Base-by-base conservation (phyloP, 352 stramenopile genomes). In the Globisporangium megalacanthum region DNA sequence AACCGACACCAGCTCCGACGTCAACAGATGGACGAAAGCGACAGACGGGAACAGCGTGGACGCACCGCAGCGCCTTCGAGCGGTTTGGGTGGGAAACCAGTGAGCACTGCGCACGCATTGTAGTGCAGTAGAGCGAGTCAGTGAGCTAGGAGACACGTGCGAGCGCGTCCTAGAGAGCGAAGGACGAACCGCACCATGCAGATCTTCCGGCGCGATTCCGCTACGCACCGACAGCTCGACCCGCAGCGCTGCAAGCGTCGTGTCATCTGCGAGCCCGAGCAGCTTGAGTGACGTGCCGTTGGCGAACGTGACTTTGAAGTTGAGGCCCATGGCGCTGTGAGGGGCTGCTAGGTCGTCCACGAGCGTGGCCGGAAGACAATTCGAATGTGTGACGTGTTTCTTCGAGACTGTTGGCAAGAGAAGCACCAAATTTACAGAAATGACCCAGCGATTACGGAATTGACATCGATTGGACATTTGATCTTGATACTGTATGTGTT, bases 251-350 rank as follows among this genome's bases (percentile, higher is more conserved):
- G 87, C 76, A 37, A 92, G 64, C 29, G 81, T 89, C 53, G 73
- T 72, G 54, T 83, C 68, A 49, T 85, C 77, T 13, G 77, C 59
- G 36, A 92, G 56, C 6, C 71, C 71, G 58, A 86, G 74, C 22
- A 92, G 77, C 56, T 84, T 86, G 59, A 85, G 75, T n/a, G 81
- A 88, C 49, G 77, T 72, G 52, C 81, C 81, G 63, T 88, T 69
- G 10, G 81, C 70, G 65, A 88, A 92, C 46, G 77, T 88, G 49
- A 88, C 77, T 49, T 92, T 92, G 63, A 89, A 89, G 42, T 72
- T 74, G 37, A 72, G 29, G 13, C 25, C 48, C 48, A 52, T 52
- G 6, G 45, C 37, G 22, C 17, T 7, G 47, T 31, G 46, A 35
- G 19, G 7, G 8, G 46, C 17, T 49, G 44, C 11, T 8, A 5